Conservation (phyloP, 1,284 basidiomycete genomes). For the Agaricales sp. region DNA sequence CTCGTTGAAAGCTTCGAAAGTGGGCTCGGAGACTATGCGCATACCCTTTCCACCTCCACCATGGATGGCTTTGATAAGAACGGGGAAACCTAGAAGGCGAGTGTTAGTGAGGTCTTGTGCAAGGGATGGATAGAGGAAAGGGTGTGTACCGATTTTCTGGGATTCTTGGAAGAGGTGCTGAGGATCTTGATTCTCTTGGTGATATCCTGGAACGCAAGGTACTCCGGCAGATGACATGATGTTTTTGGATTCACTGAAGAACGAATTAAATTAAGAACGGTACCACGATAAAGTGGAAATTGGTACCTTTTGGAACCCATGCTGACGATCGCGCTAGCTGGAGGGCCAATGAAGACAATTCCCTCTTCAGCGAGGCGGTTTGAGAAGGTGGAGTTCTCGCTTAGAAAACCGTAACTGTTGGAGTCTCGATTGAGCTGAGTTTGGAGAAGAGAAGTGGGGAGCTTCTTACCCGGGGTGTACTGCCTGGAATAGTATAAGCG, state of each 20-base stretch:
- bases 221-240: slow-evolving; percentile 91
- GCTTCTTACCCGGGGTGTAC: slow-evolving; percentile 77
- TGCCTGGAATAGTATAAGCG: slow-evolving; percentile 31
- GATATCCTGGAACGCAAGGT: slow-evolving; percentile 90
- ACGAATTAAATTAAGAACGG: slow-evolving; percentile 8
- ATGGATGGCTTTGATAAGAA: slow-evolving; percentile 92
- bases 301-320: slow-evolving; percentile 84
- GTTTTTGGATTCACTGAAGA: slow-evolving; percentile 67
- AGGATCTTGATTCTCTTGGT: slow-evolving; percentile 67
- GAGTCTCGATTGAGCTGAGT: no score
- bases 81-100: slow-evolving; percentile 61
- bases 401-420: slow-evolving; percentile 80
- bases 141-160: slow-evolving; percentile 52
- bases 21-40: slow-evolving; percentile 77
- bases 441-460: background rate
- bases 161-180: slow-evolving; percentile 55
- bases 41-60: slow-evolving; percentile 97
- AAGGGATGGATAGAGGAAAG: slow-evolving; percentile 7
- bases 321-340: slow-evolving; percentile 85
- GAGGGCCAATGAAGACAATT: slow-evolving; percentile 93
- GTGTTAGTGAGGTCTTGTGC: background rate
- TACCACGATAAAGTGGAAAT: background rate
- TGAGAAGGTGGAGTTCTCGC: slow-evolving; percentile 89
- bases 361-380: slow-evolving; percentile 79
- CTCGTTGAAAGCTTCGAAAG: slow-evolving; percentile 58